These are phyloP conservation scores for Tolypocladium capitatum DNA, from an alignment of 2,329 filamentous ascomycete genomes.

Conservation along the genomic window DNA sequence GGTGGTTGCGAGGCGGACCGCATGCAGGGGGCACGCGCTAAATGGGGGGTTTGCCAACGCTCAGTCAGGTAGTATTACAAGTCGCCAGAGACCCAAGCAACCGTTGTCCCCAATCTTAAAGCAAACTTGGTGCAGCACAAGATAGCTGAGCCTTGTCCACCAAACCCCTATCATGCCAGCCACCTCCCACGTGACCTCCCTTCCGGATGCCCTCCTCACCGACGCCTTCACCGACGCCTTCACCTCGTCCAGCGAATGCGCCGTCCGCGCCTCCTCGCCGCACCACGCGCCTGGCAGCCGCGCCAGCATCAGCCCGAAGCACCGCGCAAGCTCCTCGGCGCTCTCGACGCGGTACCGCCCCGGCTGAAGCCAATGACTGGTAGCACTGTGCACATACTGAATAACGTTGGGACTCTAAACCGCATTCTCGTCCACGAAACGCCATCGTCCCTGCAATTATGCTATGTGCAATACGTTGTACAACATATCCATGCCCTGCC, in stretches of 20 bases:
- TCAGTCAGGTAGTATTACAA: too few relatives aligned
- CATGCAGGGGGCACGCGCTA: too few relatives aligned
- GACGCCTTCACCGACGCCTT: conserved; percentile 18
- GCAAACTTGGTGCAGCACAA: neutral
- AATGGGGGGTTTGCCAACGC: too few relatives aligned
- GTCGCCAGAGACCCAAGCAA: too few relatives aligned
- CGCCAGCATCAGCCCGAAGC: conserved; percentile 24
- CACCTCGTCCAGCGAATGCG: conserved; percentile 23
- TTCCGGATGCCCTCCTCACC: conserved; percentile 22
- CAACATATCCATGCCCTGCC: conserved; percentile 1
- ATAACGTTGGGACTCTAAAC: too few relatives aligned
- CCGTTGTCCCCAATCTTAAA: too few relatives aligned
- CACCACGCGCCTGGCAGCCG: conserved; percentile 24
- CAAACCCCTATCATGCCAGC: conserved; percentile 13
- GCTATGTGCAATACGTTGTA: conserved; percentile 3
- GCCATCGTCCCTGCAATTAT: neutral
- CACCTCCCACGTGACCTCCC: conserved; percentile 11
- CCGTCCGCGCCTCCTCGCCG: conserved; percentile 23
- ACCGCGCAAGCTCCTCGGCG: conserved; percentile 21
- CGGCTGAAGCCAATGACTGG: neutral
- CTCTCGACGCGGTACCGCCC: conserved; percentile 17
- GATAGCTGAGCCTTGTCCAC: conserved; percentile 6
- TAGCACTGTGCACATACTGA: neutral
- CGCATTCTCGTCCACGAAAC: neutral
- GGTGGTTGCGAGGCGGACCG: too few relatives aligned